A percentile compares a stretch with the other conserved stretches of the same genome.
Evolutionary conservation across 176 grass and related monocot genomes (phyloP).

Genomic region (Eragrostis curvula): DNA sequence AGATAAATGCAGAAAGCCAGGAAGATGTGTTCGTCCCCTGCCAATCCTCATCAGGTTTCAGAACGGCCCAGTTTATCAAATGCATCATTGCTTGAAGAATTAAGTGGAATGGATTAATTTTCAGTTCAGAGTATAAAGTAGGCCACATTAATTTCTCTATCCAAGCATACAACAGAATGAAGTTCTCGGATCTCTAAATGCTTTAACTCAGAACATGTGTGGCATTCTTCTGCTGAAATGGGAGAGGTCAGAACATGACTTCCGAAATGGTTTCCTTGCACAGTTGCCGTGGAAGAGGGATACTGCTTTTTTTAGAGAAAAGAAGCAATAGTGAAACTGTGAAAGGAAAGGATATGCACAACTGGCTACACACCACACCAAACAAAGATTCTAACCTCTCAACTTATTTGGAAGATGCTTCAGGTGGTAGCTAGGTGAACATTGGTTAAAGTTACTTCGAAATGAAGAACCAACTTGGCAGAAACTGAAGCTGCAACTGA

Average conservation of each 20-base stretch:
- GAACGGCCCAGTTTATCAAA: not conserved
- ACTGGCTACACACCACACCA: constrained; percentile 34
- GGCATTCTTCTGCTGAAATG: not conserved
- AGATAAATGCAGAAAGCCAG: constrained; percentile 1
- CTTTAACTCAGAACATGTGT: not conserved
- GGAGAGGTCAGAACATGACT: not conserved
- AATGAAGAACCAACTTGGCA: constrained; percentile 22
- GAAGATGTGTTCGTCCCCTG: constrained; percentile 18
- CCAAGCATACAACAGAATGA: not conserved
- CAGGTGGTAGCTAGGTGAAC: constrained; percentile 38
- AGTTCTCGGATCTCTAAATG: not conserved
- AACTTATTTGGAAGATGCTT: constrained; percentile 41
- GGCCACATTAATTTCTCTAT: not conserved
- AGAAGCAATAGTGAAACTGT: not conserved
- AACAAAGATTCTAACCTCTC: constrained; percentile 34
- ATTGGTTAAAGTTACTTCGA: constrained; percentile 19
- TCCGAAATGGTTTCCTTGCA: constrained; percentile 23
- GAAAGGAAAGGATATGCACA: constrained; percentile 34
- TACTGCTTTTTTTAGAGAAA: not conserved
- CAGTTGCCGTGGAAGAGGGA: not conserved
- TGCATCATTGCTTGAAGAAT: not conserved
- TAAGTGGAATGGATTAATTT: not conserved
- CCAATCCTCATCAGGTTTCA: constrained; percentile 18
- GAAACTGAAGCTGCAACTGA: constrained; percentile 32
- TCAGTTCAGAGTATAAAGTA: not conserved